Percentiles rank a stretch among this genome's conserved stretches.
phyloP scores from a whole-genome alignment of 495 filamentous ascomycete species.

The Penicillium steckii region DNA sequence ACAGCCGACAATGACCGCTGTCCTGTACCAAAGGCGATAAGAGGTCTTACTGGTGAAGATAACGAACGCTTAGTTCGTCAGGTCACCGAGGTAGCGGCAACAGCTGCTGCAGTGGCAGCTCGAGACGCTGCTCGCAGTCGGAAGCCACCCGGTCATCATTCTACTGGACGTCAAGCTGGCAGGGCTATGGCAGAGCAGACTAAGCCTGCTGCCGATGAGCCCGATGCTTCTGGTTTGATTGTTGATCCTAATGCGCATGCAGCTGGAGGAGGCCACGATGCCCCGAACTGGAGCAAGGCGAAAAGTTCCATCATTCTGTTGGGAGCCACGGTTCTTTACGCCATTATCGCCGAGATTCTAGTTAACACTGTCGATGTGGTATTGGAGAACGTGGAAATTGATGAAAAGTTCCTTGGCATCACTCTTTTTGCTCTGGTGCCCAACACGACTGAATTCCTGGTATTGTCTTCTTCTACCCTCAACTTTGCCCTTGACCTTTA shows the following conservation, averaged over 20 bases:
- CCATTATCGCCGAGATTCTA: conserved; percentile 93
- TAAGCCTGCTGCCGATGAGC: conserved; percentile 33
- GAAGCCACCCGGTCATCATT: conserved; percentile 42
- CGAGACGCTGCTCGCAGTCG: conserved; percentile 65
- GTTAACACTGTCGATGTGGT: conserved; percentile 97
- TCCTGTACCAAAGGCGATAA: conserved; percentile 43
- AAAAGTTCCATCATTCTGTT: conserved; percentile 90
- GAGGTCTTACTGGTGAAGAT: conserved; percentile 66
- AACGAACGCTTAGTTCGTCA: conserved; percentile 78
- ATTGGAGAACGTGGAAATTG: conserved; percentile 81
- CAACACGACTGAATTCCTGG: conserved; percentile 97
- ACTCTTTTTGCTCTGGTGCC: conserved; percentile 96
- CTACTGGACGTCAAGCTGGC: conserved; percentile 25
- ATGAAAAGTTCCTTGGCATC: conserved; percentile 97
- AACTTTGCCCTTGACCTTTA: neutral
- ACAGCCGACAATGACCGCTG: conserved; percentile 17
- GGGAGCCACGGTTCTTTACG: conserved; percentile 88
- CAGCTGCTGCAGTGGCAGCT: conserved; percentile 83
- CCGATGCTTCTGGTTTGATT: conserved; percentile 39
- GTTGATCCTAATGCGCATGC: conserved; percentile 28
- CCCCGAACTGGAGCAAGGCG: conserved; percentile 91
- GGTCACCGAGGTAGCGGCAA: conserved; percentile 88
- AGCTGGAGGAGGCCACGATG: conserved; percentile 81
- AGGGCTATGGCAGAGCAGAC: conserved; percentile 29
- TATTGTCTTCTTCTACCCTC: conserved; percentile 42